Evolutionary conservation across 192 early-diverging fungal genomes (phyloP), one percentile per base, ranked within the genome.

Genomic region (Backusella sp.): DNA sequence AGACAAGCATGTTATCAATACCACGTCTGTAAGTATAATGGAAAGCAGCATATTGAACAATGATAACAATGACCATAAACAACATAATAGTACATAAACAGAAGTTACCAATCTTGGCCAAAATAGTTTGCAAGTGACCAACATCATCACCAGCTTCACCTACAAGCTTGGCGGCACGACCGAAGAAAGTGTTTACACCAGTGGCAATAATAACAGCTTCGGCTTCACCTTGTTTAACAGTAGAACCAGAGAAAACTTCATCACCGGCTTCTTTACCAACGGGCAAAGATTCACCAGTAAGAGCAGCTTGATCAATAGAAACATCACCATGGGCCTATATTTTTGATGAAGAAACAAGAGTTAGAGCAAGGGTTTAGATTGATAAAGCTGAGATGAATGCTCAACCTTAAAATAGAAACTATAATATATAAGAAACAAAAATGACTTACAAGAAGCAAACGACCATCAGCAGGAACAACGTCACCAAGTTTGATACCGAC

Each of bases 401-500:
- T 7, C 49, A 53, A n/a, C 6, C 6, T 21, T 42, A 30, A 72
- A 49, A 23, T 15, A 73, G 15, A 71, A 19, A 23, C 6, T 52
- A 23, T 42, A 52, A 70, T 68, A 62, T 62, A 35, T 19, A 35
- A 4, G 35, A 35, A 68, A 35, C 34, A 73, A 41, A 62, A 59
- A 37, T 21, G 79, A 80, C 80, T 83, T 75, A 88, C 77, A 5
- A 90, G 86, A 42, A 96, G 86, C 69, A 96, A 88, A 78, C 93
- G 91, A 68, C 87, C 89, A 78, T 96, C 95, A 44, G 95, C 95
- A 21, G 95, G 94, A 37, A 96, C 86, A 80, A 95, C 91, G 76
- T 96, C 93, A 84, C 95, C 95, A 53, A 94, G 88, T 76, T 92
- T 91, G 73, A 97, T 82, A 52, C 88, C 83, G 76, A 97, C 91